Evolutionary conservation across 164 flowering plant species (phyloP).

Genomic region (Tetrastigma voinierianum): DNA sequence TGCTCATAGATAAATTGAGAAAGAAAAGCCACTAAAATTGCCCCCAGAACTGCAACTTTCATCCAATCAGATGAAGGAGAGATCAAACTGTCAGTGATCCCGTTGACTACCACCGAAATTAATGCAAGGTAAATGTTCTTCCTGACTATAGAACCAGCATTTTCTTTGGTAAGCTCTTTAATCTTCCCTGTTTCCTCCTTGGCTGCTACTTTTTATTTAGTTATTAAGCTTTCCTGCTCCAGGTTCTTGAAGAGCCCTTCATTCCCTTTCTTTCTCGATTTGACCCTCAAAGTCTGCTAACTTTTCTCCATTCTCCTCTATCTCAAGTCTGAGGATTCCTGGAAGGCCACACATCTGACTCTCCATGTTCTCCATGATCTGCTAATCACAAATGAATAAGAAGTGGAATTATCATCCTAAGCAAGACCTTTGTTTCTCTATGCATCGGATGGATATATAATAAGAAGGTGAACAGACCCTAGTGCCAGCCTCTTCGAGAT

Average conservation of each 20-base stretch:
- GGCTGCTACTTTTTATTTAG: slow-evolving; percentile 40
- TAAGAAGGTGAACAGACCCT: slow-evolving; percentile 48
- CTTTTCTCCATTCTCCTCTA: slow-evolving; percentile 52
- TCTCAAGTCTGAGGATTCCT: slow-evolving; percentile 63
- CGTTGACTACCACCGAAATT: slow-evolving; percentile 43
- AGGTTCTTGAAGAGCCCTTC: slow-evolving; percentile 83
- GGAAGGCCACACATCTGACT: slow-evolving; percentile 67
- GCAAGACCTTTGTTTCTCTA: slow-evolving; percentile 1
- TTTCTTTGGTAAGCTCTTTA: slow-evolving; percentile 40
- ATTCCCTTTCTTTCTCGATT: slow-evolving; percentile 55
- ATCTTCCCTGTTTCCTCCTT: slow-evolving; percentile 63
- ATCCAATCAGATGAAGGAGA: slow-evolving; percentile 58
- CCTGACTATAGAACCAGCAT: slow-evolving; percentile 56
- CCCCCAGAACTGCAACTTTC: slow-evolving; percentile 59
- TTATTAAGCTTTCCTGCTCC: slow-evolving; percentile 33
- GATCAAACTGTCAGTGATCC: slow-evolving; percentile 47
- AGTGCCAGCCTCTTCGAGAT: slow-evolving; percentile 66
- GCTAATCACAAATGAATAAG: slow-evolving; percentile 30
- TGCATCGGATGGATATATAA: slow-evolving; percentile 9
- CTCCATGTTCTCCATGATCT: slow-evolving; percentile 81
- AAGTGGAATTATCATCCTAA: slow-evolving; percentile 11
- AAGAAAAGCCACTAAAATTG: slow-evolving; percentile 58
- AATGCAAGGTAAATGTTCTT: slow-evolving; percentile 70
- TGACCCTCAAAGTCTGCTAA: slow-evolving; percentile 65
- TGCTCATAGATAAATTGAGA: slow-evolving; percentile 70